phyloP scores from a whole-genome alignment of 176 grass and related monocot species.

The Metroxylon sagu region DNA sequence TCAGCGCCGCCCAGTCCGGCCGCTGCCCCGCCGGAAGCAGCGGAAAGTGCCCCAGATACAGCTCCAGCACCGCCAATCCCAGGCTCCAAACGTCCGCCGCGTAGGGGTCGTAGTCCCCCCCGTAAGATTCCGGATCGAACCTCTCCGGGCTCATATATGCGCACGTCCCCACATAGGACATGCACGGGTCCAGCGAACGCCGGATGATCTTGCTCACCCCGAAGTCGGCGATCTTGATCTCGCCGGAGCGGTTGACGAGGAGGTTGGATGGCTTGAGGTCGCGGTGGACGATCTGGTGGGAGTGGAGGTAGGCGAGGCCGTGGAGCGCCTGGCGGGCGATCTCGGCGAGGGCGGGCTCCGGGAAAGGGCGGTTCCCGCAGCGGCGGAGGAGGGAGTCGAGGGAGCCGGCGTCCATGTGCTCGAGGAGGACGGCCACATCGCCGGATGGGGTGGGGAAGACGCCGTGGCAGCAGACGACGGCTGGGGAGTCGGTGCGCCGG shows the following conservation, averaged over 20 bases:
- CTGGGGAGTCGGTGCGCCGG: constrained; percentile 21
- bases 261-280: constrained; percentile 44
- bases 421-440: constrained; percentile 35
- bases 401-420: constrained; percentile 37
- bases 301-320: constrained; percentile 34
- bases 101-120: constrained; percentile 4
- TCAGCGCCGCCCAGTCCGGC: constrained; percentile 47
- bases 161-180: constrained; percentile 14
- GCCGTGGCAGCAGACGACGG: constrained; percentile 39
- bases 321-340: constrained; percentile 30
- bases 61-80: constrained; percentile 38
- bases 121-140: constrained; percentile 42
- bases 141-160: constrained; percentile 48
- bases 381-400: constrained; percentile 13
- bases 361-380: constrained; percentile 15
- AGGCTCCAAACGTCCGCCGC: constrained; percentile 52
- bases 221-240: constrained; percentile 53
- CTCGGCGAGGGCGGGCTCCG: constrained; percentile 44
- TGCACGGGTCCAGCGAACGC: constrained; percentile 29
- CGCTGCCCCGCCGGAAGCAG: constrained; percentile 37
- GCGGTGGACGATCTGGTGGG: constrained; percentile 33
- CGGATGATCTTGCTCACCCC: constrained; percentile 35
- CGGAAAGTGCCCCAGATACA: constrained; percentile 28
- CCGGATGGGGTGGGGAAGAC: constrained; percentile 17
- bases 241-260: constrained; percentile 16